A percentile compares a stretch with the other conserved stretches of the same genome.
Conservation (phyloP, 2,329 filamentous ascomycete genomes). For the Aspergillus sp. region DNA sequence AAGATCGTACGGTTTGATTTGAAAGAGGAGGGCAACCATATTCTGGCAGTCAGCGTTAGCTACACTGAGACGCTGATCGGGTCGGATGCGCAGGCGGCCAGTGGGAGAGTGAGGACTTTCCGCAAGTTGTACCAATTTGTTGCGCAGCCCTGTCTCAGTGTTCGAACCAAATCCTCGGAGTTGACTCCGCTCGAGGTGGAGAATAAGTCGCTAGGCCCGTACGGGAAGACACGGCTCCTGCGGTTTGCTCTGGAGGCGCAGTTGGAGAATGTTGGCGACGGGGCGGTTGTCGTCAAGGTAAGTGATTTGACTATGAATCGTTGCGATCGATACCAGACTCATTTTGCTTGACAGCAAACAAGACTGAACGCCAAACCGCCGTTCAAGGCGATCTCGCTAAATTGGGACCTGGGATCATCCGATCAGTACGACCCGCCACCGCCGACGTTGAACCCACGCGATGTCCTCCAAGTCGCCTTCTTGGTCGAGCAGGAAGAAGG, state of each 20-base stretch:
- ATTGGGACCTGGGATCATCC: constrained; percentile 50
- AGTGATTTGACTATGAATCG: constrained; percentile 6
- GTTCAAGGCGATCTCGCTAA: constrained; percentile 55
- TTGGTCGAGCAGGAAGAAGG: constrained; percentile 56
- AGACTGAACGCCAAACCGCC: constrained; percentile 51
- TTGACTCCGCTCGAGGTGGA: constrained; percentile 49
- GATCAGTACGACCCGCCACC: constrained; percentile 30
- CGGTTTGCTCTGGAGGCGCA: constrained; percentile 86
- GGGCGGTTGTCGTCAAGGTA: constrained; percentile 73
- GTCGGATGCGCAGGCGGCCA: constrained; percentile 46
- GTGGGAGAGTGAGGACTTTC: constrained; percentile 75
- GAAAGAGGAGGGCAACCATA: constrained; percentile 91
- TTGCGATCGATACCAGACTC: no score
- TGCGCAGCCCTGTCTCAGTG: constrained; percentile 83
- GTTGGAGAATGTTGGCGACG: constrained; percentile 89
- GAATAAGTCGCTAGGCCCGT: constrained; percentile 45
- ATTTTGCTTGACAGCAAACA: constrained; percentile 36
- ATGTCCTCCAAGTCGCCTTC: constrained; percentile 66
- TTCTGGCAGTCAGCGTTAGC: constrained; percentile 87
- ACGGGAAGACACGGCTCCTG: constrained; percentile 40
- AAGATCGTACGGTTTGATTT: constrained; percentile 81
- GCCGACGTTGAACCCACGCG: constrained; percentile 58
- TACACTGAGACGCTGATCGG: constrained; percentile 78
- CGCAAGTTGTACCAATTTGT: constrained; percentile 96
- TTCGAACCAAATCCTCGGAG: constrained; percentile 81